Evolutionary conservation across 106 monocot genomes (phyloP), one percentile per base, ranked within the genome.

Genomic region (Dactylorhiza incarnata): DNA sequence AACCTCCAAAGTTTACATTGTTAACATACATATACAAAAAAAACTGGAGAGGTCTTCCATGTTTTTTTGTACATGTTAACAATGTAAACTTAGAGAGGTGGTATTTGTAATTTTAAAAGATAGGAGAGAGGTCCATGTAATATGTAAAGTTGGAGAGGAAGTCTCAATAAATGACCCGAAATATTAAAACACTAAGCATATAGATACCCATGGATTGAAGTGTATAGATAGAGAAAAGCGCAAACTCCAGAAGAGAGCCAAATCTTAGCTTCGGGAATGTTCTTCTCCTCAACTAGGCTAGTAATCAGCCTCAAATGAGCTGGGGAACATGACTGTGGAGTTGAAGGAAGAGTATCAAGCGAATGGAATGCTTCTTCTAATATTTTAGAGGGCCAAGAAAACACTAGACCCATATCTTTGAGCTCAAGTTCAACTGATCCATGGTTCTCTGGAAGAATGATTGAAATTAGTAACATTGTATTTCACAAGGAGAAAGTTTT

Each of bases 151-250:
- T 37, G 37, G 37, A 37, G 37, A 37, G 37, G 37, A 37, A 2
- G 37, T 37, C 37, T 37, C 37, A 2, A 37, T 37, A 37, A 37
- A 37, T 37, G 37, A 37, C 37, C 37, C 37, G 1, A 37, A 37
- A 3, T 37, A 37, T 37, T 37, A 37, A 37, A 37, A 37, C 37
- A 37, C 37, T 37, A 37, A 37, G 37, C 37, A 25, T 44, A 25
- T 29, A 37, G 44, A 19, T 87, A 94, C 91, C 95, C 90, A n/a
- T 77, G 81, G 49, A 92, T 92, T 5, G 89, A 88, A 2, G 79
- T 80, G 75, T 92, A 95, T 22, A 95, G 81, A 72, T 78, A 89
- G 20, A 95, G 92, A 71, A 95, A 95, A 7, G 88, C 92, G 51
- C 71, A 84, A 55, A 95, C 20, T 37, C 92, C 95, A 16, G 95